phyloP scores from a whole-genome alignment of 305 asterid genomes.

The Ajuga reptans region DNA sequence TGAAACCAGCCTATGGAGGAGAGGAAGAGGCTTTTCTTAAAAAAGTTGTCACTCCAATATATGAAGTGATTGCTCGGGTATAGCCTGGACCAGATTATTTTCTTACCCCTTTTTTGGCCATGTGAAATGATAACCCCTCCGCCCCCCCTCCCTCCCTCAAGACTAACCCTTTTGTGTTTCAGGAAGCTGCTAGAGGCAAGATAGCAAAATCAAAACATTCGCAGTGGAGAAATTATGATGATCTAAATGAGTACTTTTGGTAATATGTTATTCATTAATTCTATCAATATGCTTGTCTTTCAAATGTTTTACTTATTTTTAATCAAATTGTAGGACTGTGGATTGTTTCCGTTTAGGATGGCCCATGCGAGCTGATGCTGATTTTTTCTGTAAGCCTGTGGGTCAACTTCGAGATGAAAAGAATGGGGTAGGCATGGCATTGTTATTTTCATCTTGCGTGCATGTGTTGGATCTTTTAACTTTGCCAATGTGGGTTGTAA shows the following conservation, averaged over 20 bases:
- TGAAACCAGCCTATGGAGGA: constrained; percentile 98
- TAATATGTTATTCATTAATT: constrained; percentile 23
- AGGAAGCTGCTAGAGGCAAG: constrained; percentile 92
- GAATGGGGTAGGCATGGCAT: constrained; percentile 56
- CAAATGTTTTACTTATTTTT: constrained; percentile 15
- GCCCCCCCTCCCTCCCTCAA: no score
- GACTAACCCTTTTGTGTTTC: constrained; percentile 17
- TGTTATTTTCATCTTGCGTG: constrained; percentile 10
- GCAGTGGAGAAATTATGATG: constrained; percentile 99
- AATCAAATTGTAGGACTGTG: constrained; percentile 56
- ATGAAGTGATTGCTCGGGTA: constrained; percentile 91
- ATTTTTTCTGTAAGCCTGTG: constrained; percentile 65
- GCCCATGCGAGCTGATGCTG: constrained; percentile 99
- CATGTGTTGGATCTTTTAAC: constrained; percentile 2
- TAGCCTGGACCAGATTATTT: background rate
- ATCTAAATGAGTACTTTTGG: constrained; percentile 95
- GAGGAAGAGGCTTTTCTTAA: constrained; percentile 88
- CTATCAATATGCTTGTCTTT: constrained; percentile 1
- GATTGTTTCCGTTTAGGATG: constrained; percentile 97
- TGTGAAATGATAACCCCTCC: background rate
- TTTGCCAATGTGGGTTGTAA: constrained; percentile 2
- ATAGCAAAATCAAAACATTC: constrained; percentile 84
- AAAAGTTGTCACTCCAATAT: constrained; percentile 88
- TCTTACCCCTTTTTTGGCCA: background rate
- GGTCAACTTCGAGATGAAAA: constrained; percentile 44